Base-by-base conservation (phyloP, 1,139 yeast genomes). In the Geotrichum restrictum region DNA sequence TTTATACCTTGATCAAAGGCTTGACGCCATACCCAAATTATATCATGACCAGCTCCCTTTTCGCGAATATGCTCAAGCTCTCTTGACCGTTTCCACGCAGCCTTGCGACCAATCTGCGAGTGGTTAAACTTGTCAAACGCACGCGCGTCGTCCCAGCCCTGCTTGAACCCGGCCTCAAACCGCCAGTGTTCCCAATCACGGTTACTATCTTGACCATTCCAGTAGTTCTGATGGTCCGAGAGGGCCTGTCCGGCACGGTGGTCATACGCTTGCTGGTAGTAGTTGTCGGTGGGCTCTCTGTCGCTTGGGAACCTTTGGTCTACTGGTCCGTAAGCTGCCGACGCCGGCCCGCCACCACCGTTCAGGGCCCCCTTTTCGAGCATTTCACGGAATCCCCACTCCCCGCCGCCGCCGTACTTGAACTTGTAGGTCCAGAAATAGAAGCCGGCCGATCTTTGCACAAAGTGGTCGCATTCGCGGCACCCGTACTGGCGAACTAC, bases 341-440 rank as follows among this genome's bases (percentile, higher is more conserved):
- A 54, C 8, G 29, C n/a, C n/a, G n/a, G n/a, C n/a, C n/a, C n/a
- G n/a, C n/a, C n/a, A n/a, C n/a, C n/a, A n/a, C n/a, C n/a, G n/a
- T n/a, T n/a, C 52, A 74, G 60, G 8, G 83, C 81, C 0, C 91
- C 91, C 53, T 73, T 72, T 29, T 84, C 81, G 27, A 79, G 71
- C 93, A 87, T 87, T 45, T 89, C 88, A 43, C 78, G 76, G 68
- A 88, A 83, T 53, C 93, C 97, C 98, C 98, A 91, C 70, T 88
- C 96, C 10, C 97, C 98, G 39, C 97, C 97, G 63, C 84, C 85
- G 1, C 97, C 97, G 53, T 82, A 77, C 65, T 85, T 81, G 65
- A 91, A 91, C 69, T 88, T 88, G 67, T 73, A 86, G 1, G 96
- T 88, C 98, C 98, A 93, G 69, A 93, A 93, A 68, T 78, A 91